A percentile compares a stretch with the other conserved stretches of the same genome.
Conservation (phyloP, 2,329 filamentous ascomycete species). For the Pyrenophora seminiperda region DNA sequence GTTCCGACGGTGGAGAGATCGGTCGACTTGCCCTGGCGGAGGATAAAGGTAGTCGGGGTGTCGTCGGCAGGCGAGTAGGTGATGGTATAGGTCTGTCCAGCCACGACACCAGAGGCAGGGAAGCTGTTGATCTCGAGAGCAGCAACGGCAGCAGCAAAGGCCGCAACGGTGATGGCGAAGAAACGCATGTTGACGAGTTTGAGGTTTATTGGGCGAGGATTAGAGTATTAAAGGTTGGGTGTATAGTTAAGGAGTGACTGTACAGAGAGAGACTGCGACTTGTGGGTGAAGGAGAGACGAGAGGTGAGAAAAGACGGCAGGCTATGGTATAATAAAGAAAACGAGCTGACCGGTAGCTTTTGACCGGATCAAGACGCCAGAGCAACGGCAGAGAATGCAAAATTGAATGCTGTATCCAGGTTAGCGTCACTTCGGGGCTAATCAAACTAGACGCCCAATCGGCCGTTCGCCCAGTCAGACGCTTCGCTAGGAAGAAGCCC, state of each 20-base stretch:
- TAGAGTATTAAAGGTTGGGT: constrained; percentile 25
- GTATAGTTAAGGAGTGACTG: constrained; percentile 39
- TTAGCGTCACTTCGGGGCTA: constrained; percentile 29
- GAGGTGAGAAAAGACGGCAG: constrained; percentile 13
- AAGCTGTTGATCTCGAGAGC: constrained; percentile 57
- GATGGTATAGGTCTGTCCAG: constrained; percentile 56
- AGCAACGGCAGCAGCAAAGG: constrained; percentile 48
- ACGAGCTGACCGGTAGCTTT: constrained; percentile 20
- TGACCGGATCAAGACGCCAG: constrained; percentile 26
- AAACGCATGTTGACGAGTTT: constrained; percentile 55
- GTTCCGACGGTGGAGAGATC: constrained; percentile 58
- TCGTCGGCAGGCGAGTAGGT: constrained; percentile 54
- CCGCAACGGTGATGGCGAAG: constrained; percentile 49
- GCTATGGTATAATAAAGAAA: constrained; percentile 23
- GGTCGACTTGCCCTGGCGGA: constrained; percentile 58
- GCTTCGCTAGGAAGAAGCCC: constrained; percentile 21
- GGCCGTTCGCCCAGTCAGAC: constrained; percentile 21
- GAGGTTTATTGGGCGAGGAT: constrained; percentile 12
- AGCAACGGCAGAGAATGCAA: constrained; percentile 43
- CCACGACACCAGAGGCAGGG: constrained; percentile 54
- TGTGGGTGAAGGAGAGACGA: constrained; percentile 24
- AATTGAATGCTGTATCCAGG: constrained; percentile 30
- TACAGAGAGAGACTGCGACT: constrained; percentile 25
- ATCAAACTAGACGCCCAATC: constrained; percentile 33
- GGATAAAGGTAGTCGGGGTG: constrained; percentile 59